Percentiles rank a stretch among this genome's conserved stretches.
phyloP scores from a whole-genome alignment of 805 yeast genomes.

The Zygosaccharomyces lentus region DNA sequence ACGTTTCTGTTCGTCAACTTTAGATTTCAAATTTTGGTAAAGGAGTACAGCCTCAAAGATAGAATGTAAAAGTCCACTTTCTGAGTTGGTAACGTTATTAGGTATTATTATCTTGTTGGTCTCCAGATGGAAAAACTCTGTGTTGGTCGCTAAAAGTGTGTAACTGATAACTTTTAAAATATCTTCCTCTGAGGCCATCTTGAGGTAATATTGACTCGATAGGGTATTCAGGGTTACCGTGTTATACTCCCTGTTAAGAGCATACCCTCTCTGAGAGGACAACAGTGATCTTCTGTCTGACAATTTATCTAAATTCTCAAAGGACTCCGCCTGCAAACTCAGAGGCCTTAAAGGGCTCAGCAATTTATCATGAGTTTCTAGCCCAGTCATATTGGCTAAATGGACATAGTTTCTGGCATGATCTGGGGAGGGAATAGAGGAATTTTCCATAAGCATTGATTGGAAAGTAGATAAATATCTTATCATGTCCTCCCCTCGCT shows the following conservation, averaged over 20 bases:
- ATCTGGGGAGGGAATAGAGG: conserved; percentile 14
- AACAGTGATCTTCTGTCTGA: conserved; percentile 38
- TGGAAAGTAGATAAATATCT: conserved; percentile 21
- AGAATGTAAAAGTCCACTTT: conserved; percentile 50
- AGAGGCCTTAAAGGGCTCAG: conserved; percentile 20
- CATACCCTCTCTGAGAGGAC: conserved; percentile 25
- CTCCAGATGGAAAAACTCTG: conserved; percentile 48
- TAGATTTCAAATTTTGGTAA: conserved; percentile 43
- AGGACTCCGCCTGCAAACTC: conserved; percentile 37
- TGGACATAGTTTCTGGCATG: neutral
- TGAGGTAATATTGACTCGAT: conserved; percentile 33
- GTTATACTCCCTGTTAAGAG: conserved; percentile 6
- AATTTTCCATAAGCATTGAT: conserved; percentile 14
- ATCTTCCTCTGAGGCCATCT: conserved; percentile 37
- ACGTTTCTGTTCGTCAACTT: conserved; percentile 28
- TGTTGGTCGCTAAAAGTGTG: conserved; percentile 58
- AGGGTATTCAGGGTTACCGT: conserved; percentile 20
- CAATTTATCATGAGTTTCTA: conserved; percentile 16
- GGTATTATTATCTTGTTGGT: conserved; percentile 44
- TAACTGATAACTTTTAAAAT: conserved; percentile 48
- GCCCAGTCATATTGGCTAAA: conserved; percentile 7
- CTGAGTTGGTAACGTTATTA: conserved; percentile 47
- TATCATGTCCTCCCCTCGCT: conserved; percentile 19
- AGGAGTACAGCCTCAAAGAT: conserved; percentile 71
- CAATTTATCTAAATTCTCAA: conserved; percentile 37